A percentile compares a stretch with the other conserved stretches of the same genome.
Evolutionary conservation across 2,329 filamentous ascomycete species (phyloP).

Genomic region (Cercospora beticola): DNA sequence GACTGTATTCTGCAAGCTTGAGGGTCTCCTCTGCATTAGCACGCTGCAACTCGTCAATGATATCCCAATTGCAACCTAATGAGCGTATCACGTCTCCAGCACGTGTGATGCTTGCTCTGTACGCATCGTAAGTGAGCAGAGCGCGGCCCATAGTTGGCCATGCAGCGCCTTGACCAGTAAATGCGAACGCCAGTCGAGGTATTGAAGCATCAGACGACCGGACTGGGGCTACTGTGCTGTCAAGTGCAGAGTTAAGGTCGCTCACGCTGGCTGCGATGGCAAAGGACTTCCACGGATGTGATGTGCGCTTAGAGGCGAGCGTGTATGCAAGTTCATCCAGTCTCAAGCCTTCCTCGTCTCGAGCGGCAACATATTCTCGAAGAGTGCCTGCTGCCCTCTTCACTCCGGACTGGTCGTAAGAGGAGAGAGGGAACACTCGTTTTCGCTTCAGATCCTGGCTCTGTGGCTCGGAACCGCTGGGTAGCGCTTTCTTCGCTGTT

Average conservation of each 20-base stretch:
- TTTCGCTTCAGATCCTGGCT: background rate
- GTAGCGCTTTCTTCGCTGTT: background rate
- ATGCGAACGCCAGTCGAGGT: constrained; percentile 9
- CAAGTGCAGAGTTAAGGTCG: background rate
- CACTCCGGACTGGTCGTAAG: background rate
- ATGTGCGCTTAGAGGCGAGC: constrained; percentile 12
- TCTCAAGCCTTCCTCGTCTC: background rate
- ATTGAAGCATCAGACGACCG: constrained; percentile 5
- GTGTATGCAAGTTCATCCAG: constrained; percentile 15
- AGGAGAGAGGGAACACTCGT: constrained; percentile 2
- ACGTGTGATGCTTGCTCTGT: constrained; percentile 7
- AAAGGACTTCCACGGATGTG: constrained; percentile 9
- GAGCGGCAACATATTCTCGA: background rate
- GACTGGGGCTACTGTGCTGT: background rate
- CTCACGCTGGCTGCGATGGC: background rate
- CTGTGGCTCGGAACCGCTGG: background rate
- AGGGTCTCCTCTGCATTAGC: background rate
- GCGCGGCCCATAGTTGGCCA: constrained; percentile 25
- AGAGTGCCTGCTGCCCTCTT: background rate
- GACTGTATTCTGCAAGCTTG: constrained; percentile 41
- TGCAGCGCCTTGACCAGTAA: constrained; percentile 28
- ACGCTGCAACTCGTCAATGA: constrained; percentile 26
- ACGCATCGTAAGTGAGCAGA: constrained; percentile 22
- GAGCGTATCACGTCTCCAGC: background rate
- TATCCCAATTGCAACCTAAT: constrained; percentile 24